Percentiles rank a stretch among this genome's conserved stretches.
phyloP scores from a whole-genome alignment of 2,329 filamentous ascomycete genomes.

The Paecilomyces sp. region DNA sequence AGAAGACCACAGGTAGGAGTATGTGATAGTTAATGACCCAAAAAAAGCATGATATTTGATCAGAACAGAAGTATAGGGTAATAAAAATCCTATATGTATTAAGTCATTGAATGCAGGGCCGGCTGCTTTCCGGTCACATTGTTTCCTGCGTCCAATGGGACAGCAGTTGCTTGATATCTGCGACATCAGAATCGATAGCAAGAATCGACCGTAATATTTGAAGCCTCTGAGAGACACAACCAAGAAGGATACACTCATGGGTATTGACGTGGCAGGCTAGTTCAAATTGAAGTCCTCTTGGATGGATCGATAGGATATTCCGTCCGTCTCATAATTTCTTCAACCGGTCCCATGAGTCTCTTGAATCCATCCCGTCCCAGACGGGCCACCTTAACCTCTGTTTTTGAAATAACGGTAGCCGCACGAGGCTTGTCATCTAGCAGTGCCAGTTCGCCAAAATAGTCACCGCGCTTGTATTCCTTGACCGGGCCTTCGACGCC shows the following conservation, averaged over 20 bases:
- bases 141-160: not conserved
- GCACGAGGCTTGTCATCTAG: constrained; percentile 90
- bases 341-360: constrained; percentile 82
- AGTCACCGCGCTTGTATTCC: constrained; percentile 83
- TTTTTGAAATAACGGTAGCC: constrained; percentile 75
- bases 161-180: not conserved
- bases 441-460: constrained; percentile 91
- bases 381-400: constrained; percentile 86
- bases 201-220: not conserved
- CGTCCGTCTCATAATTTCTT: constrained; percentile 80
- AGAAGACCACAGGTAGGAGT: not conserved
- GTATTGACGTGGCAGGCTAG: not conserved
- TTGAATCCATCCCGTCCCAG: constrained; percentile 94
- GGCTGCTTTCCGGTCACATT: not conserved
- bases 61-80: not conserved
- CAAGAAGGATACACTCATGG: not conserved
- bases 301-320: constrained; percentile 32
- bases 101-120: not conserved
- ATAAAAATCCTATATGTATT: not conserved
- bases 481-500: constrained; percentile 65
- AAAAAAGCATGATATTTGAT: not conserved
- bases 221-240: not conserved
- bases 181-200: not conserved
- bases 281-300: not conserved
- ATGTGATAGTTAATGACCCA: not conserved